Percentiles rank a stretch among this genome's conserved stretches.
phyloP scores from a whole-genome alignment of 768 basidiomycete genomes.

The Daedaleopsis nitida region DNA sequence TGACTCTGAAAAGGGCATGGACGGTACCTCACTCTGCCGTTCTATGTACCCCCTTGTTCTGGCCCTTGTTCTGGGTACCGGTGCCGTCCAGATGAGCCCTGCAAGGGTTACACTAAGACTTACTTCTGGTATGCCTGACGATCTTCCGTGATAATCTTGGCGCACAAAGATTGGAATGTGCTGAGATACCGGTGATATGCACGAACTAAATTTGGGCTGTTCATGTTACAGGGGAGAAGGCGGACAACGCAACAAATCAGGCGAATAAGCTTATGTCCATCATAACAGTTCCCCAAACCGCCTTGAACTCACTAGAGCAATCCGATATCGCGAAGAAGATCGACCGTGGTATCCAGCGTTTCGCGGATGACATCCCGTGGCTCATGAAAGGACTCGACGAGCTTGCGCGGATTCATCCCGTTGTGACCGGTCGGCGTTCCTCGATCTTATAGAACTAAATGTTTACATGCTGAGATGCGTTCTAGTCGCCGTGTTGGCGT shows the following conservation, averaged over 20 bases:
- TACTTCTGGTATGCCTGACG: too few species aligned
- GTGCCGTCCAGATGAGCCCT: too few species aligned
- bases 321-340: constrained; percentile 10
- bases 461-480: too few species aligned
- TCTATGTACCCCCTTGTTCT: too few species aligned
- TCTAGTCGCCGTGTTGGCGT: constrained; percentile 47
- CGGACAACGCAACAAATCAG: background rate
- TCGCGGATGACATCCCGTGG: constrained; percentile 27
- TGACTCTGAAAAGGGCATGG: too few species aligned
- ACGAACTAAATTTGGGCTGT: too few species aligned
- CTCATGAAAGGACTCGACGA: constrained; percentile 31
- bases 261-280: background rate
- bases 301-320: background rate
- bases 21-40: too few species aligned
- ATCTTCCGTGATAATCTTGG: too few species aligned
- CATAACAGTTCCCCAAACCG: background rate
- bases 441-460: background rate
- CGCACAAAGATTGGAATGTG: too few species aligned
- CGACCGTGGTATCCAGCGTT: constrained; percentile 17
- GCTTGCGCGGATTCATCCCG: constrained; percentile 29
- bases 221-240: background rate
- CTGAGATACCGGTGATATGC: too few species aligned
- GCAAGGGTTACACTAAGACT: too few species aligned
- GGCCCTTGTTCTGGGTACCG: too few species aligned
- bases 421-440: constrained; percentile 25